Evolutionary conservation across 495 filamentous ascomycete genomes (phyloP).

Genomic region (Annulohypoxylon bovei): DNA sequence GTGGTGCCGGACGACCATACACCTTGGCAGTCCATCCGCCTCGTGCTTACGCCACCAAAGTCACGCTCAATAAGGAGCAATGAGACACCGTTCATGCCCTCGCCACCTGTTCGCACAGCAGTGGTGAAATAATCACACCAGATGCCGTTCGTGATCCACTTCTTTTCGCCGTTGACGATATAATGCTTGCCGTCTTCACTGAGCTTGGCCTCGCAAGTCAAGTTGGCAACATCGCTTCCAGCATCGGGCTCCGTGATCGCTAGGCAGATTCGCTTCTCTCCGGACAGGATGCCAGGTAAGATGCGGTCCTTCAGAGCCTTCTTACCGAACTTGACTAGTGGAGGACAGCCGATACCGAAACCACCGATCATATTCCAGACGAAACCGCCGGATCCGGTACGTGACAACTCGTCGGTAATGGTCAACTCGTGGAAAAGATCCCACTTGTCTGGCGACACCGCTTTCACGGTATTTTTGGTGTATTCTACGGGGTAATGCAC

Average conservation of each 20-base stretch:
- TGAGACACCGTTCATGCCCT: slow-evolving; percentile 90
- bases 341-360: slow-evolving; percentile 92
- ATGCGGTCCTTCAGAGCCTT: slow-evolving; percentile 83
- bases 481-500: slow-evolving; percentile 80
- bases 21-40: slow-evolving; percentile 98
- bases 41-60: slow-evolving; percentile 83
- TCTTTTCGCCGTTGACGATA: slow-evolving; percentile 99
- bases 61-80: slow-evolving; percentile 86
- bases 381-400: slow-evolving; percentile 87
- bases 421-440: slow-evolving; percentile 98
- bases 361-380: slow-evolving; percentile 99
- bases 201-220: slow-evolving; percentile 94
- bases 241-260: slow-evolving; percentile 67
- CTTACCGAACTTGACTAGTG: slow-evolving; percentile 91
- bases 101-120: slow-evolving; percentile 86
- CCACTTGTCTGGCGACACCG: slow-evolving; percentile 89
- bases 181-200: slow-evolving; percentile 96
- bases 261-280: slow-evolving; percentile 92
- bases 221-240: slow-evolving; percentile 85
- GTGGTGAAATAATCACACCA: slow-evolving; percentile 98
- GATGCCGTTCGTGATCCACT: slow-evolving; percentile 99
- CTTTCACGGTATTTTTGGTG: slow-evolving; percentile 73
- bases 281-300: slow-evolving; percentile 81
- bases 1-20: slow-evolving; percentile 95
- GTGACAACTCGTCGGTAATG: slow-evolving; percentile 91